Evolutionary conservation across 2,329 filamentous ascomycete genomes (phyloP).

Genomic region (Apiospora pterosperma): DNA sequence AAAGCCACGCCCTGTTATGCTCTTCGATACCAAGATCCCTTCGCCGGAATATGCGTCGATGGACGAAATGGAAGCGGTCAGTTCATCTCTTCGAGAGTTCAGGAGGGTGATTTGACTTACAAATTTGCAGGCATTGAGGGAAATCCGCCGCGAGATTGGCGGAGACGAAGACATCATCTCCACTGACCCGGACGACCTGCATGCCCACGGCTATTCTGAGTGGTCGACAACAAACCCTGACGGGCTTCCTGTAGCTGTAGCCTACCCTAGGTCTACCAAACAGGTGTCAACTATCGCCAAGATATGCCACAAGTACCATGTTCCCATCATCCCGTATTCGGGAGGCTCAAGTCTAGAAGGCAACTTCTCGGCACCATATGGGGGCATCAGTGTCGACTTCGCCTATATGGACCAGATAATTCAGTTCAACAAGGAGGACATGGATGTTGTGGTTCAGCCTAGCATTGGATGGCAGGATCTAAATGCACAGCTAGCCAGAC

Average conservation of each 20-base stretch:
- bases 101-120: not conserved
- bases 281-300: slow-evolving; percentile 59
- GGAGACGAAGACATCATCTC: slow-evolving; percentile 54
- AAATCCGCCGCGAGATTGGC: slow-evolving; percentile 47
- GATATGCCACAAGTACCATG: slow-evolving; percentile 72
- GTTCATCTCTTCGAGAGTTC: slow-evolving; percentile 8
- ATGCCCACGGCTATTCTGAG: slow-evolving; percentile 62
- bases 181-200: slow-evolving; percentile 59
- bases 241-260: slow-evolving; percentile 59
- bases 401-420: slow-evolving; percentile 81
- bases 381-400: slow-evolving; percentile 88
- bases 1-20: slow-evolving; percentile 18
- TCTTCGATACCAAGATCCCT: slow-evolving; percentile 24
- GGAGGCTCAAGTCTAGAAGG: slow-evolving; percentile 85
- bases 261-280: slow-evolving; percentile 58
- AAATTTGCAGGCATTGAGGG: slow-evolving; percentile 44
- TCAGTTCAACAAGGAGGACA: slow-evolving; percentile 76
- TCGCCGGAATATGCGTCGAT: slow-evolving; percentile 42
- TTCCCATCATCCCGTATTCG: slow-evolving; percentile 85
- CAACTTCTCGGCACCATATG: slow-evolving; percentile 83
- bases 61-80: slow-evolving; percentile 47
- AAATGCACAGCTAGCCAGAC: slow-evolving; percentile 67
- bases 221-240: slow-evolving; percentile 63
- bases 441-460: slow-evolving; percentile 91
- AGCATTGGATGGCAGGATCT: slow-evolving; percentile 89